A percentile compares a stretch with the other conserved stretches of the same genome.
These are phyloP conservation scores for Cadophora malorum DNA, from an alignment of 2,329 filamentous ascomycete genomes.

Conservation along the genomic window DNA sequence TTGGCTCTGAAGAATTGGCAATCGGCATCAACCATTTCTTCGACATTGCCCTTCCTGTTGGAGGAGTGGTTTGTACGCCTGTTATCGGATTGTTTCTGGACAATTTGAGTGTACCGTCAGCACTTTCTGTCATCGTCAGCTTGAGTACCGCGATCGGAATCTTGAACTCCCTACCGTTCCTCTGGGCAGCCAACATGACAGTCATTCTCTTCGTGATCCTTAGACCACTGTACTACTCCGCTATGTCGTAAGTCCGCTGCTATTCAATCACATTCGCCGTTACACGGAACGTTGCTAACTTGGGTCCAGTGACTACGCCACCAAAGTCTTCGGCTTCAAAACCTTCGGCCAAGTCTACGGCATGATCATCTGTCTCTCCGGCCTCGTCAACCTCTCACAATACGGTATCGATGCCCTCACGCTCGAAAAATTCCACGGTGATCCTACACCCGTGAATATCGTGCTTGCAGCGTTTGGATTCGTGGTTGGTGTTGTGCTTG, in stretches of 20 bases:
- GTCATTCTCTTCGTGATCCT: conserved; percentile 23
- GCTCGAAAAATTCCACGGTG: conserved; percentile 20
- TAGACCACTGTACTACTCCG: conserved; percentile 26
- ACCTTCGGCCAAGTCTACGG: conserved; percentile 27
- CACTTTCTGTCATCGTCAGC: conserved; percentile 19
- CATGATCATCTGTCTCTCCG: conserved; percentile 24
- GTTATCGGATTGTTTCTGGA: conserved; percentile 24
- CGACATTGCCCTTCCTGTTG: conserved; percentile 25
- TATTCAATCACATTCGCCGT: not conserved
- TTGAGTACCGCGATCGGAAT: conserved; percentile 23
- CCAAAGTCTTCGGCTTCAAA: conserved; percentile 27
- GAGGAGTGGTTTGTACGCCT: conserved; percentile 22
- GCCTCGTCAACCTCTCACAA: conserved; percentile 25
- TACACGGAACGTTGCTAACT: not conserved
- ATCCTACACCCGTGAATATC: conserved; percentile 26
- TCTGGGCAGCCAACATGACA: conserved; percentile 23
- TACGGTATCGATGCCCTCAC: conserved; percentile 25
- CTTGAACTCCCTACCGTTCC: conserved; percentile 22
- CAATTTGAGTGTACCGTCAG: conserved; percentile 23
- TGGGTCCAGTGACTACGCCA: conserved; percentile 21
- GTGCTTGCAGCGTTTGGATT: conserved; percentile 19
- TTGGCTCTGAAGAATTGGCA: conserved; percentile 22
- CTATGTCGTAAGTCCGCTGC: conserved; percentile 30
- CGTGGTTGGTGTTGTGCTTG: conserved; percentile 19
- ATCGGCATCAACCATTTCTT: conserved; percentile 22